Evolutionary conservation across 2,329 filamentous ascomycete genomes (phyloP), one percentile per base, ranked within the genome.

Genomic region (Colletotrichum scovillei): DNA sequence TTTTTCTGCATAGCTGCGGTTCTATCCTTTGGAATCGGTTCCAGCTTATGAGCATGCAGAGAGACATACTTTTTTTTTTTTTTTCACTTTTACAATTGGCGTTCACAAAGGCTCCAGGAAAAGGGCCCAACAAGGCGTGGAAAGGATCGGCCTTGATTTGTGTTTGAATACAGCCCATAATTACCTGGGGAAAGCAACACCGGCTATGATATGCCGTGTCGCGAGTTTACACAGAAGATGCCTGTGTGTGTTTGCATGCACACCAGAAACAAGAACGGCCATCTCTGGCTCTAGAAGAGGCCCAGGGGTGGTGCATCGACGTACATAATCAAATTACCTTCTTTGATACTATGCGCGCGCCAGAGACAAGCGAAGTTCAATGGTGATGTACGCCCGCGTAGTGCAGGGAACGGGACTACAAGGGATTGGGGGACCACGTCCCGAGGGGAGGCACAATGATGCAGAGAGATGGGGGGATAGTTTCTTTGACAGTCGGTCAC

Each of bases 1-100:
- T 69, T 72, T 26, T 69, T 64, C 64, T 74, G 69, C 70, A 69
- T 75, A 65, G 70, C 63, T 26, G 62, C 64, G 30, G 56, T 74
- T 67, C 32, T 72, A 58, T 35, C 46, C 16, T 46, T 72, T 42
- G 35, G 67, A 63, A 32, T 58, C 22, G 62, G 72, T 58, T 72
- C 57, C 42, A 26, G 38, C 30, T 32, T 35, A 16, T 60, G 68
- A 72, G 63, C 52, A 22, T 22, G 38, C 42, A 60, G 24, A 24
- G 6, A 57, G 42, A 52, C 19, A 19, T 28, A n/a, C n/a, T n/a
- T n/a, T 4, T 24, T 38, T 28, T 68, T 63, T 42, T 4, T 65
- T 63, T 59, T 32, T 9, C 56, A 12, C 4, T 35, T 35, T 53
- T 32, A 52, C 52, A 60, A 22, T 49, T 24, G 70, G 70, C 70